Base-by-base conservation (phyloP, 371 early-diverging fungal species). In the Mucor sp. region DNA sequence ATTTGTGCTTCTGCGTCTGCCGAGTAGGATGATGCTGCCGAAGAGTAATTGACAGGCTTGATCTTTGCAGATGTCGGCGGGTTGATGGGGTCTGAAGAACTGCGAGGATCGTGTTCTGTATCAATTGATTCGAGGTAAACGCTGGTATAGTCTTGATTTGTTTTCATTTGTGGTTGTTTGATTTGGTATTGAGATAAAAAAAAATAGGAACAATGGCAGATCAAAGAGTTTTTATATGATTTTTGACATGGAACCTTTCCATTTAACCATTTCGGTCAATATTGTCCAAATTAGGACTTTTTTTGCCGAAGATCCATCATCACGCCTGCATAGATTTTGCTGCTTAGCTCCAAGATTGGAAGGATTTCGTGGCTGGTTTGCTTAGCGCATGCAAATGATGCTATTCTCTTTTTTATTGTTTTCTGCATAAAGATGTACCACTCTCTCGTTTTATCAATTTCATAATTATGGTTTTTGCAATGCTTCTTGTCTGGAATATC, bases 261-360 rank as follows among this genome's bases (percentile, higher is more conserved):
- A 53, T 27, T 25, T 47, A 21, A 6, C 9, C 25, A 53, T 53
- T 63, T 63, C 64, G 64, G 64, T 43, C 57, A 39, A 56, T 63
- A n/a, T 28, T 53, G 30, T 63, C 64, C 64, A 56, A 55, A 63
- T 56, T 39, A 23, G 64, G 64, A 39, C n/a, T 39, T 63, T 55
- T 55, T 8, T 35, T 19, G 17, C 63, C 63, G 56, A 63, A 63
- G 14, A 14, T 25, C 23, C 44, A 6, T 7, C 8, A 47, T 47
- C 21, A 21, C 11, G 17, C 41, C 15, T 17, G 41, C 15, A 41
- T 41, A 0, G 41, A 41, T 19, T 19, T 17, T 9, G 2, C 3
- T 47, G 47, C 47, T 47, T 47, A 47, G 47, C 47, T 3, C 21
- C 19, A 3, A 19, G 47, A 47, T 47, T 47, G 47, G 11, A 19